A percentile compares a stretch with the other conserved stretches of the same genome.
These are phyloP conservation scores for Candida khao-thaluensis DNA, from an alignment of 805 yeast genomes.

Conservation along the genomic window DNA sequence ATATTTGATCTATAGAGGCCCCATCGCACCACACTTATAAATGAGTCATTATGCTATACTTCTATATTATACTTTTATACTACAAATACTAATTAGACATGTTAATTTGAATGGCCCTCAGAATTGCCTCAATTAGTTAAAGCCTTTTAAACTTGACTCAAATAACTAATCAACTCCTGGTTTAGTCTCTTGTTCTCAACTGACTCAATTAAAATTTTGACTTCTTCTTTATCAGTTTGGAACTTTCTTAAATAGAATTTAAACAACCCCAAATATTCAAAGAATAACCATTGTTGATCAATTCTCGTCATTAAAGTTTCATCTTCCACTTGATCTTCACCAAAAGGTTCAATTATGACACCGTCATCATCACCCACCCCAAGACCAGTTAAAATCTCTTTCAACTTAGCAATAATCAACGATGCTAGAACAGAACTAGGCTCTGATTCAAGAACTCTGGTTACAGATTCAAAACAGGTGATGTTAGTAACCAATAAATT, in stretches of 20 bases:
- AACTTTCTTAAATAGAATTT: conserved; percentile 35
- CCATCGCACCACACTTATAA: too few relatives aligned
- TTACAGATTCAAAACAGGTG: conserved; percentile 43
- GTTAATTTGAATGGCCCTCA: too few relatives aligned
- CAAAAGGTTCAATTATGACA: conserved; percentile 24
- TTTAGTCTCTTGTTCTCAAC: conserved; percentile 23
- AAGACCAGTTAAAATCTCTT: background rate
- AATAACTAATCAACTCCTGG: conserved; percentile 16
- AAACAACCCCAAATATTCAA: conserved; percentile 42
- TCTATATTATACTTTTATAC: too few relatives aligned
- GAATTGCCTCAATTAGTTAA: too few relatives aligned
- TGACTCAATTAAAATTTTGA: conserved; percentile 12
- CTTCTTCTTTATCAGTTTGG: conserved; percentile 56
- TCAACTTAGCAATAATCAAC: conserved; percentile 1
- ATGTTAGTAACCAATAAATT: conserved; percentile 41
- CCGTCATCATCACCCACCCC: conserved; percentile 5
- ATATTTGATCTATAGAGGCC: too few relatives aligned
- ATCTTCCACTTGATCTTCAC: conserved; percentile 25
- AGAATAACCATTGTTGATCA: conserved; percentile 42
- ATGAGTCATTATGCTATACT: too few relatives aligned
- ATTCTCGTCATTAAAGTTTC: conserved; percentile 22
- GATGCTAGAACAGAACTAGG: too few relatives aligned
- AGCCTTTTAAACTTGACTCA: too few relatives aligned
- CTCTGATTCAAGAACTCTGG: conserved; percentile 27
- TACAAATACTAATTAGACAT: too few relatives aligned